Evolutionary conservation across 257 asterid genomes (phyloP).

Genomic region (Salvia miltiorrhiza): DNA sequence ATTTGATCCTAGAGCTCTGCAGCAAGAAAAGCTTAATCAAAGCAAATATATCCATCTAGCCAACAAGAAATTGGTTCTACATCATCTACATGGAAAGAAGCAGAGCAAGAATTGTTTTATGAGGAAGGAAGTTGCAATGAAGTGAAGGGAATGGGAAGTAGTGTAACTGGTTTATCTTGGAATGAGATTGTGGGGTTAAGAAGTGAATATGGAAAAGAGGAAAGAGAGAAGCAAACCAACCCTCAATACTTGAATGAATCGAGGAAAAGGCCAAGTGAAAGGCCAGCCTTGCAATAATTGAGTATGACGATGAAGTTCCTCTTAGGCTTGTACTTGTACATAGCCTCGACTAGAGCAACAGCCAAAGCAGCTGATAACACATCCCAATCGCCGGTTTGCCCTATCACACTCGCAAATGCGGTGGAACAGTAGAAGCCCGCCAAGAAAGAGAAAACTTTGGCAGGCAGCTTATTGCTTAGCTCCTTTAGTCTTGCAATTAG

Average conservation of each 20-base stretch:
- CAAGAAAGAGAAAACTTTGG: constrained; percentile 65
- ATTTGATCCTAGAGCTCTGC: too few species aligned
- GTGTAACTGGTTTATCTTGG: too few species aligned
- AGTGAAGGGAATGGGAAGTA: too few species aligned
- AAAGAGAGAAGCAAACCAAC: constrained; percentile 12
- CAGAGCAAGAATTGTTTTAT: too few species aligned
- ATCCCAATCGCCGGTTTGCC: constrained; percentile 99
- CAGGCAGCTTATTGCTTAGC: constrained; percentile 62
- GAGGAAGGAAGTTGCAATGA: too few species aligned
- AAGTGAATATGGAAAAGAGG: background rate
- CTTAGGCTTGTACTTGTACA: constrained; percentile 76
- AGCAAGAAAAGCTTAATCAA: too few species aligned
- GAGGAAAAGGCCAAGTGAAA: constrained; percentile 82
- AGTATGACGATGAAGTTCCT: constrained; percentile 50
- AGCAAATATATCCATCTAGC: too few species aligned
- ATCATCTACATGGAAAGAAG: too few species aligned
- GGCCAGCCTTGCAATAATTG: constrained; percentile 92
- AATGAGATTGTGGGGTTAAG: too few species aligned
- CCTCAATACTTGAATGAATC: constrained; percentile 83
- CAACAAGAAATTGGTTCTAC: too few species aligned
- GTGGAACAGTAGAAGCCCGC: constrained; percentile 94
- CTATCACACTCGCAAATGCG: constrained; percentile 85
- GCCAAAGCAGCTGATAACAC: constrained; percentile 85
- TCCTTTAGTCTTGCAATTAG: constrained; percentile 43
- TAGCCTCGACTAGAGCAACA: constrained; percentile 86